Evolutionary conservation across 441 rosid genomes (phyloP), one percentile per base, ranked within the genome.

Genomic region (Croton setiger): DNA sequence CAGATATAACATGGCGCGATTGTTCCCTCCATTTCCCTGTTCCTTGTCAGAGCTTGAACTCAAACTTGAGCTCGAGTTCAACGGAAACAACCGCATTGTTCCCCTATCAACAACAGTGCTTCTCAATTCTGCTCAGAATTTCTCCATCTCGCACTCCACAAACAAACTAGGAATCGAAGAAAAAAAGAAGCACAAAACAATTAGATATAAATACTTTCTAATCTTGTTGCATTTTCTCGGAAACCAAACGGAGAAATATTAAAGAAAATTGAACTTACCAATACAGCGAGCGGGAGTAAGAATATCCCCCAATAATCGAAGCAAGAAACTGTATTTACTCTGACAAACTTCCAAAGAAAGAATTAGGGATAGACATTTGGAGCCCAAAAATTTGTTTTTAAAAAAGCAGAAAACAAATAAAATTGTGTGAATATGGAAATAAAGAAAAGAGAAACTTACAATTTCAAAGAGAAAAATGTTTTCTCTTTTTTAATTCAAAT

Each of bases 81-180:
- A 78, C 27, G 90, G 83, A 77, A 90, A 85, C 80, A 86, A 79
- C 85, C 87, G 82, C 98, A 93, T 93, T 76, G 69, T 79, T 62
- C 66, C 13, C 35, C 9, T 44, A 63, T 67, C 65, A 49, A 49
- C 65, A 49, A 49, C 72, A 60, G 55, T 45, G 31, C 67, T 73
- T 64, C 31, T 27, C 67, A 59, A 70, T 41, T 64, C 57, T 68
- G 20, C 57, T 75, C 80, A 78, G 66, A 75, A 74, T 58, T 82
- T 80, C 79, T 52, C 60, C 81, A 80, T 75, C 81, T 72, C 66
- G 70, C 43, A 66, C 49, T 52, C 56, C 53, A 64, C 67, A 47
- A 36, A 8, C 66, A 65, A 54, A 59, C 31, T 15, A 70, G 64
- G 47, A 43, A 11, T n/a, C 27, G 6, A 43, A 37, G n/a, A 35